These are phyloP conservation scores for Passalora sequoiae DNA, from an alignment of 2,329 filamentous ascomycete genomes.

Conservation along the genomic window DNA sequence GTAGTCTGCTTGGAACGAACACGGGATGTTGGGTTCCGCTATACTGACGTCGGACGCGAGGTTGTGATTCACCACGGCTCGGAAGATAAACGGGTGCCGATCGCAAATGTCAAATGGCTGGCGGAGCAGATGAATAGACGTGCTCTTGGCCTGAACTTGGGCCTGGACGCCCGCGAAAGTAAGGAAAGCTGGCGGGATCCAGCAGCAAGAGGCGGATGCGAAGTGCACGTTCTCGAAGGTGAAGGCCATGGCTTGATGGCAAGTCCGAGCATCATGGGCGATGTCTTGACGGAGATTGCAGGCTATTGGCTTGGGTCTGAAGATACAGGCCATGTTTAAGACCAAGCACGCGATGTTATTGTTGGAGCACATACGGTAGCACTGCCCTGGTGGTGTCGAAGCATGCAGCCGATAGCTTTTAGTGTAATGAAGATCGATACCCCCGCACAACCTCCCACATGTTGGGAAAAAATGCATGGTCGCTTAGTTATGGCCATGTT, in stretches of 20 bases:
- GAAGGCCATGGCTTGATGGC: slow-evolving; percentile 97
- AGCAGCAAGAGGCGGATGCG: slow-evolving; percentile 57
- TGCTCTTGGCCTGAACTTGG: slow-evolving; percentile 15
- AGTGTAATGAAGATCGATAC: too few species aligned
- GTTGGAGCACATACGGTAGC: too few species aligned
- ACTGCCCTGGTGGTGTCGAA: too few species aligned
- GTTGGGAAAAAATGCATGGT: too few species aligned
- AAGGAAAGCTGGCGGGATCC: slow-evolving; percentile 8
- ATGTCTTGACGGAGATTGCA: slow-evolving; percentile 89
- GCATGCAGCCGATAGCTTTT: too few species aligned
- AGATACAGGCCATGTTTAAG: too few species aligned
- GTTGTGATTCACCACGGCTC: slow-evolving; percentile 93
- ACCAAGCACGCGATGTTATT: too few species aligned
- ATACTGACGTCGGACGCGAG: slow-evolving; percentile 87
- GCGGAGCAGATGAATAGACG: slow-evolving; percentile 72
- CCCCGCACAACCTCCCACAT: too few species aligned
- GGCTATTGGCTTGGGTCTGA: slow-evolving; percentile 71
- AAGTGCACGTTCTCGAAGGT: slow-evolving; percentile 81
- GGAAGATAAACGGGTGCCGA: slow-evolving; percentile 82
- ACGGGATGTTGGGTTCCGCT: slow-evolving; percentile 89
- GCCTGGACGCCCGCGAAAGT: slow-evolving; percentile 7
- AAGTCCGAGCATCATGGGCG: slow-evolving; percentile 85
- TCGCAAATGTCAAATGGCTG: slow-evolving; percentile 93
- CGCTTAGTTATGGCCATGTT: slow-evolving; percentile 13
- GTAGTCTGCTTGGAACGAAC: slow-evolving; percentile 87